These are phyloP conservation scores for Pisolithus thermaeus DNA, from an alignment of 1,284 basidiomycete species.

Conservation along the genomic window DNA sequence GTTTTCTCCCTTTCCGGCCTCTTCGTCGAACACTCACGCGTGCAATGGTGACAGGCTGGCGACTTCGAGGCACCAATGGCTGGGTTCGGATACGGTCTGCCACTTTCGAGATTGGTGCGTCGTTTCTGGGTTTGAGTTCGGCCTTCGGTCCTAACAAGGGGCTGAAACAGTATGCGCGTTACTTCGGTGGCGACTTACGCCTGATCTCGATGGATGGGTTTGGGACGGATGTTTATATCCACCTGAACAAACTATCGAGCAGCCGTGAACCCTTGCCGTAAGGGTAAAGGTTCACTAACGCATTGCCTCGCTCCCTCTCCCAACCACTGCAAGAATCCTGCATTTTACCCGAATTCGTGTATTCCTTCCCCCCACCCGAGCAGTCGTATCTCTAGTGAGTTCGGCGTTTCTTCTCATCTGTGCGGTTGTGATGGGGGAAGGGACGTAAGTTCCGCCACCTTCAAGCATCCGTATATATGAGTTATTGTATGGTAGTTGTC, in stretches of 20 bases:
- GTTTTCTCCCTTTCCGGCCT: too few species aligned
- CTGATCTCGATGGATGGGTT: slow-evolving; percentile 98
- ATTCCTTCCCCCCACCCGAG: background rate
- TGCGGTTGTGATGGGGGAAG: background rate
- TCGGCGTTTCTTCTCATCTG: background rate
- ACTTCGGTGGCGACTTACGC: slow-evolving; percentile 95
- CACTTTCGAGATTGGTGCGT: slow-evolving; percentile 76
- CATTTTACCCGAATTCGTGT: background rate
- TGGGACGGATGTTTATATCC: slow-evolving; percentile 89
- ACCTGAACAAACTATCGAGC: slow-evolving; percentile 82
- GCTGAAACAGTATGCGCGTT: slow-evolving; percentile 73
- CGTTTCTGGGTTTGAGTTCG: slow-evolving; percentile 6
- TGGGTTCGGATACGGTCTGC: slow-evolving; percentile 93
- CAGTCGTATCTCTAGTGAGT: background rate
- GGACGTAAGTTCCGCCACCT: background rate
- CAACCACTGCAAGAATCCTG: background rate
- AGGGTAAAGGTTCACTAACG: too few species aligned
- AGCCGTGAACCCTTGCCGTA: slow-evolving; percentile 70
- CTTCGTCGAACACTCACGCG: background rate
- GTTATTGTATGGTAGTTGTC: background rate
- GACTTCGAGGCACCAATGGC: slow-evolving; percentile 99
- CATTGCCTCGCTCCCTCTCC: too few species aligned
- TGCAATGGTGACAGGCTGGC: slow-evolving; percentile 45
- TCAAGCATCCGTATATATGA: background rate
- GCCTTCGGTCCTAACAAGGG: background rate